Conservation (phyloP, 768 basidiomycete genomes). For the Pholiota molesta region DNA sequence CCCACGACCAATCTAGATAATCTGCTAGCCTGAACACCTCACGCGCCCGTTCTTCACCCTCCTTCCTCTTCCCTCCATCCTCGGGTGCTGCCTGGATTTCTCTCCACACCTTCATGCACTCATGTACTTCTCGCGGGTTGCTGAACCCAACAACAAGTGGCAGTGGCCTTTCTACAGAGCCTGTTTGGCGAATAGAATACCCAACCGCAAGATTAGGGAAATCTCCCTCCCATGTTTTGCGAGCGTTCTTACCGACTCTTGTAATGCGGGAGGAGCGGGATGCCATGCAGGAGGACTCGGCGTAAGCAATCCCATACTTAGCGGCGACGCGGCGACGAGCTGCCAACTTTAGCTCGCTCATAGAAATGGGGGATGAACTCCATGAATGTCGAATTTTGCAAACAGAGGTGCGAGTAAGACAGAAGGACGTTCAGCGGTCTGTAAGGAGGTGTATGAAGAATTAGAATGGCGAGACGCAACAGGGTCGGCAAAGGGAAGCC, state of each 20-base stretch:
- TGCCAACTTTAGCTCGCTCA: constrained; percentile 68
- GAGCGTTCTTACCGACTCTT: constrained; percentile 44
- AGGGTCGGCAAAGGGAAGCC: constrained; percentile 83
- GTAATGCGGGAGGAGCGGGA: constrained; percentile 62
- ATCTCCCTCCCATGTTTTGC: constrained; percentile 43
- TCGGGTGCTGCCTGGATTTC: constrained; percentile 46
- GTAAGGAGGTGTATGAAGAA: constrained; percentile 66
- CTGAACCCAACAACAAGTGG: constrained; percentile 79
- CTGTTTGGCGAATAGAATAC: constrained; percentile 59
- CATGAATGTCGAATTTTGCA: constrained; percentile 69
- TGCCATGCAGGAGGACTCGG: constrained; percentile 68
- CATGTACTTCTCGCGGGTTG: constrained; percentile 73
- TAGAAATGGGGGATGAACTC: constrained; percentile 60
- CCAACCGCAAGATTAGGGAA: constrained; percentile 74
- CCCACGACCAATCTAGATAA: constrained; percentile 74
- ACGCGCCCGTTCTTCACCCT: constrained; percentile 47
- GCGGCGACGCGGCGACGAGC: constrained; percentile 77
- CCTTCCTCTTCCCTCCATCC: constrained; percentile 34
- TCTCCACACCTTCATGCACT: constrained; percentile 69
- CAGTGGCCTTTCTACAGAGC: constrained; percentile 40
- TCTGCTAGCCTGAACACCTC: constrained; percentile 51
- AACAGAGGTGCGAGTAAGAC: constrained; percentile 78
- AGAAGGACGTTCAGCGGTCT: constrained; percentile 78
- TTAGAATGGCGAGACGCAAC: constrained; percentile 79
- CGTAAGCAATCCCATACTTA: constrained; percentile 83